Evolutionary conservation across 352 stramenopile species (phyloP).

Genomic region (Phytophthora niederhauseri): DNA sequence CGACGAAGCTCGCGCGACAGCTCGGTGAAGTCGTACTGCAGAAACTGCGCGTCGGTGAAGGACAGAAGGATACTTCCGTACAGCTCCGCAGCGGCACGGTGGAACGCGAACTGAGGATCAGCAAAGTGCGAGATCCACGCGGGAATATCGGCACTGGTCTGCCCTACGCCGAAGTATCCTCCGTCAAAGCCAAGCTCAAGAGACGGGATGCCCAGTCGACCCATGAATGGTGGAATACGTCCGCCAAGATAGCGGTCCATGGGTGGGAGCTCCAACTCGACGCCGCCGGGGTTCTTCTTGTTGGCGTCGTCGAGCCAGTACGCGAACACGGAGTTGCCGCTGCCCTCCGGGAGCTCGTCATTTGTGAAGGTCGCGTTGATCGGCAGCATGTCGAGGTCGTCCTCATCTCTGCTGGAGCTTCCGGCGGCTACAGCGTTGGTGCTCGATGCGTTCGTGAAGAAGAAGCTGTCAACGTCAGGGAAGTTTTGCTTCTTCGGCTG

Average conservation of each 20-base stretch:
- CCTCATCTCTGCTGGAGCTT: conserved; percentile 39
- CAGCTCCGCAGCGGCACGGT: conserved; percentile 75
- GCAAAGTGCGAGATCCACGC: conserved; percentile 83
- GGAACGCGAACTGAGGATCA: conserved; percentile 75
- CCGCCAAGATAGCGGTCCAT: conserved; percentile 51
- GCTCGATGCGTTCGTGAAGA: conserved; percentile 36
- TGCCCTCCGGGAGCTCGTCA: conserved; percentile 62
- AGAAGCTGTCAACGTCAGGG: conserved; percentile 55
- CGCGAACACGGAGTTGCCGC: conserved; percentile 69
- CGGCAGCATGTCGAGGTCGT: conserved; percentile 49
- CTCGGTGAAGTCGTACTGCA: conserved; percentile 88
- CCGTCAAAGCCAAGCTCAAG: conserved; percentile 78
- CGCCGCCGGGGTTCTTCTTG: conserved; percentile 24
- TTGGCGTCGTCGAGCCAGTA: conserved; percentile 71
- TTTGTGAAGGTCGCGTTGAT: conserved; percentile 72
- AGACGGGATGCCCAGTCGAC: conserved; percentile 72
- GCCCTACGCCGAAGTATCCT: conserved; percentile 67
- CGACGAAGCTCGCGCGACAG: conserved; percentile 71
- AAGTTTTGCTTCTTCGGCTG: conserved; percentile 63
- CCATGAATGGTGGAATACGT: conserved; percentile 76
- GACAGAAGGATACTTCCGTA: conserved; percentile 81
- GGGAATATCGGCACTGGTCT: conserved; percentile 62
- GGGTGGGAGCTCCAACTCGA: conserved; percentile 52
- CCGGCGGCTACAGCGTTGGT: conserved; percentile 6
- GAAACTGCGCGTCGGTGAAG: conserved; percentile 81